Conservation (phyloP, 768 basidiomycete species). For the button mushroom (Agaricus bisporus) region DNA sequence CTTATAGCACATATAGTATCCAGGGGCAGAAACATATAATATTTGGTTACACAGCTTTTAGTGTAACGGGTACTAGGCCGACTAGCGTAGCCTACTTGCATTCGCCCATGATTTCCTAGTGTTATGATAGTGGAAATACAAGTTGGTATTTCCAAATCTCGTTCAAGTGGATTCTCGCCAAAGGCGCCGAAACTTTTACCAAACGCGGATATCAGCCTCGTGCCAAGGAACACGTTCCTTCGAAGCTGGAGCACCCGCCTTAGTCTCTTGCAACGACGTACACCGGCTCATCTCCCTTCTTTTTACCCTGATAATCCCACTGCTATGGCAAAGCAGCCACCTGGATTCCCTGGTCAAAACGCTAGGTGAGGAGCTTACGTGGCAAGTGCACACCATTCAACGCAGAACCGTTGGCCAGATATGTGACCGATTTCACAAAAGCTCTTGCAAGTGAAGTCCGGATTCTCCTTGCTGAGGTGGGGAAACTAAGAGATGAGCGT, state of each 20-base stretch:
- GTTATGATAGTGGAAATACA: no score
- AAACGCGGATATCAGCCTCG: slow-evolving; percentile 8
- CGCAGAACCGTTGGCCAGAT: slow-evolving; percentile 3
- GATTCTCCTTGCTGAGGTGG: slow-evolving; percentile 73
- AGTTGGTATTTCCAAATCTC: no score
- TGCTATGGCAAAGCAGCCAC: slow-evolving; percentile 6
- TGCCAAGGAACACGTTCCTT: slow-evolving; percentile 3
- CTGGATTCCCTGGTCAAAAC: neutral
- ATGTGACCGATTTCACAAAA: slow-evolving; percentile 77
- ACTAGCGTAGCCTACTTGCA: no score
- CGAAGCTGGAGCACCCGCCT: neutral
- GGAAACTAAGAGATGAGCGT: slow-evolving; percentile 72
- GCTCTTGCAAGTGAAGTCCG: slow-evolving; percentile 76
- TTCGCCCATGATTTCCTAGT: no score
- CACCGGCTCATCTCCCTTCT: neutral
- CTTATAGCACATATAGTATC: no score
- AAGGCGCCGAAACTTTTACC: neutral
- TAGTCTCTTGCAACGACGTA: neutral
- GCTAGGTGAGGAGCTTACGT: slow-evolving; percentile 3
- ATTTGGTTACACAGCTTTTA: no score
- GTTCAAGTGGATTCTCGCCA: neutral
- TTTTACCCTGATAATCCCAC: neutral
- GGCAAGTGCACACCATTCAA: neutral
- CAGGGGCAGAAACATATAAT: no score
- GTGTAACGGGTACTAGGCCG: no score